Evolutionary conservation across 2,329 filamentous ascomycete genomes (phyloP), one percentile per base, ranked within the genome.

Genomic region (Alternaria novae-zelandiae): DNA sequence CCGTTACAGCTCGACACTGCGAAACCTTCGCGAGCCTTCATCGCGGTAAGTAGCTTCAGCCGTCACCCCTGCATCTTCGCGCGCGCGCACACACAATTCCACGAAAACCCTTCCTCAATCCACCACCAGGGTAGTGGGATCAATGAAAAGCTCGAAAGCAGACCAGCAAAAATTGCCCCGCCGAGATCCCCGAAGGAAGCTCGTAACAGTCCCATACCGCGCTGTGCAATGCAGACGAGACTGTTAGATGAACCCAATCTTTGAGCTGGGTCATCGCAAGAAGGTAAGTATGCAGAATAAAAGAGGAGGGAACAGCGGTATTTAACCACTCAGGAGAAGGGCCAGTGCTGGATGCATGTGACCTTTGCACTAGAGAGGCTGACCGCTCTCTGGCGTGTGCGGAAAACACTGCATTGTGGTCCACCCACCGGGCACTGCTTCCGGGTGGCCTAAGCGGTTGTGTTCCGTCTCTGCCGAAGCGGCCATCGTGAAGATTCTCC

Each of bases 171-270:
- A 74, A 74, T 74, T 74, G 69, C 71, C 65, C 72, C 76, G 67
- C 64, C 73, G 70, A 77, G 70, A 74, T 73, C 71, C 75, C 74
- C 76, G 69, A 77, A 78, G 71, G 73, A 75, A 72, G 74, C 70
- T 75, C 74, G 73, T 71, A 70, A 66, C 68, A 66, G 61, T 66
- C 71, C 75, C 69, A 68, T 73, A 69, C 77, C 76, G 69, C 76
- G 76, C 68, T 79, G 77, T 79, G 76, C 77, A 78, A 79, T 79
- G 76, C 70, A 79, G 75, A 71, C 70, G 69, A 73, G 69, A 68
- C 70, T 66, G 61, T 66, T 70, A 72, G 74, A 73, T 64, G 64
- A 64, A 67, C 72, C 69, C 67, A 66, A 72, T 69, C 69, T 70
- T 68, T 79, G 77, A 78, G 67, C 77, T 67, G 68, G 66, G 70